Conservation (phyloP, 192 early-diverging fungal genomes). For the Backusella parvicylindrica region DNA sequence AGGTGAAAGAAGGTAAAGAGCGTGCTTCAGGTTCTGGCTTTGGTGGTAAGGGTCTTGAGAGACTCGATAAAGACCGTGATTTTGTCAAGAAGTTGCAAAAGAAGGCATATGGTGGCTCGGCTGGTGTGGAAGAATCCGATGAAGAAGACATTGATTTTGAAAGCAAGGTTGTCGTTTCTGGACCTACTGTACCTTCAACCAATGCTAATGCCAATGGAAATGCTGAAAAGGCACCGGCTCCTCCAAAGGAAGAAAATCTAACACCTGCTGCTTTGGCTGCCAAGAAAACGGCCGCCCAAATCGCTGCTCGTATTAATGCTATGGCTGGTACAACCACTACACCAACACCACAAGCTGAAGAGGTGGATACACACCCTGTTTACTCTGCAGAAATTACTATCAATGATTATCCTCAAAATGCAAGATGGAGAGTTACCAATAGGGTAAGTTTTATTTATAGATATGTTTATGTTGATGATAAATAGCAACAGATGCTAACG, state of each 20-base stretch:
- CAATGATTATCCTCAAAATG: constrained; percentile 96
- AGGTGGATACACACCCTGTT: constrained; percentile 35
- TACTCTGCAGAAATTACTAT: constrained; percentile 90
- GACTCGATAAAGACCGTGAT: constrained; percentile 89
- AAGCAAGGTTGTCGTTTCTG: constrained; percentile 24
- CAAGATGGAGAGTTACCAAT: constrained; percentile 93
- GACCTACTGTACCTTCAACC: not conserved
- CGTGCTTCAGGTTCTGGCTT: constrained; percentile 77
- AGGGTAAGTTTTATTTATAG: constrained; percentile 46
- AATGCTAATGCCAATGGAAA: constrained; percentile 32
- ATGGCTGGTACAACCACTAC: constrained; percentile 38
- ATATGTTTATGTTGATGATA: not conserved
- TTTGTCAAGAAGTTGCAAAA: constrained; percentile 89
- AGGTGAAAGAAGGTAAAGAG: constrained; percentile 75
- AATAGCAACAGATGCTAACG: not conserved
- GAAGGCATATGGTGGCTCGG: constrained; percentile 68
- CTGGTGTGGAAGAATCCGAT: constrained; percentile 67
- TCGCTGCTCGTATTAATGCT: constrained; percentile 54
- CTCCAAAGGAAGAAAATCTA: constrained; percentile 11
- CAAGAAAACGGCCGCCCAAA: constrained; percentile 50
- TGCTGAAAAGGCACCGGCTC: constrained; percentile 19
- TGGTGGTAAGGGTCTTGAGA: constrained; percentile 95
- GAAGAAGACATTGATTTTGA: constrained; percentile 48
- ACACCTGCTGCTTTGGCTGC: constrained; percentile 26
- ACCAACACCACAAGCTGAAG: constrained; percentile 10